phyloP scores from a whole-genome alignment of 1,139 yeast species.

The Pichia sp. region DNA sequence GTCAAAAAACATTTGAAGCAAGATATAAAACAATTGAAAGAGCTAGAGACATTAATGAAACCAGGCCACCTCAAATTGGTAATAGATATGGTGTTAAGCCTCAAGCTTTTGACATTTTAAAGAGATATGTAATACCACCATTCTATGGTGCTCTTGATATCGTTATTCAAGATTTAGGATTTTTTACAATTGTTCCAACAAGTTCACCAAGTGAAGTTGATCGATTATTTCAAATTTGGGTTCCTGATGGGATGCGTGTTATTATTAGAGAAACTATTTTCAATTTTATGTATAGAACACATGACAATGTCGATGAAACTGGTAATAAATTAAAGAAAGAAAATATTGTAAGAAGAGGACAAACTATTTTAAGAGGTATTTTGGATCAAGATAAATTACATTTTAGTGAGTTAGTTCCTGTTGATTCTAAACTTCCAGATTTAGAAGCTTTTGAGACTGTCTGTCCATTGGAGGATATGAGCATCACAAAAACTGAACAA shows the following conservation, averaged over 20 bases:
- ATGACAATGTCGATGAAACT: constrained; percentile 13
- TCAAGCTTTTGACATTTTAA: constrained; percentile 32
- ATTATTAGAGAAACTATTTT: constrained; percentile 37
- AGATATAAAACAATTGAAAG: constrained; percentile 30
- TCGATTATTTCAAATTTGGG: constrained; percentile 50
- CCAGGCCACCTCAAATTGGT: constrained; percentile 25
- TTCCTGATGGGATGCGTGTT: constrained; percentile 41
- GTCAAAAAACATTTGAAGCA: constrained; percentile 34
- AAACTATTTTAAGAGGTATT: constrained; percentile 12
- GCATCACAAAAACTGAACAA: background rate
- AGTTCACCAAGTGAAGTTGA: constrained; percentile 11
- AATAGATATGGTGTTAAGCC: constrained; percentile 33
- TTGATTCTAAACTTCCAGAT: constrained; percentile 16
- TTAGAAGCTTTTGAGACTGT: constrained; percentile 17
- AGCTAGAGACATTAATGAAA: constrained; percentile 21
- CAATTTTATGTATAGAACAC: constrained; percentile 28
- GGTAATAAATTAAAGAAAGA: constrained; percentile 16
- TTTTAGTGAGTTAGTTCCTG: constrained; percentile 21
- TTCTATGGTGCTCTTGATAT: constrained; percentile 62
- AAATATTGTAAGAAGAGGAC: constrained; percentile 14
- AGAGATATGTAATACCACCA: constrained; percentile 55
- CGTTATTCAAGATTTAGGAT: constrained; percentile 65
- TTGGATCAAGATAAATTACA: constrained; percentile 18
- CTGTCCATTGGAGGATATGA: constrained; percentile 13
- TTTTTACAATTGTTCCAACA: constrained; percentile 56